These are phyloP conservation scores for Backusella australiensis DNA, from an alignment of 192 early-diverging fungal species.

Conservation along the genomic window DNA sequence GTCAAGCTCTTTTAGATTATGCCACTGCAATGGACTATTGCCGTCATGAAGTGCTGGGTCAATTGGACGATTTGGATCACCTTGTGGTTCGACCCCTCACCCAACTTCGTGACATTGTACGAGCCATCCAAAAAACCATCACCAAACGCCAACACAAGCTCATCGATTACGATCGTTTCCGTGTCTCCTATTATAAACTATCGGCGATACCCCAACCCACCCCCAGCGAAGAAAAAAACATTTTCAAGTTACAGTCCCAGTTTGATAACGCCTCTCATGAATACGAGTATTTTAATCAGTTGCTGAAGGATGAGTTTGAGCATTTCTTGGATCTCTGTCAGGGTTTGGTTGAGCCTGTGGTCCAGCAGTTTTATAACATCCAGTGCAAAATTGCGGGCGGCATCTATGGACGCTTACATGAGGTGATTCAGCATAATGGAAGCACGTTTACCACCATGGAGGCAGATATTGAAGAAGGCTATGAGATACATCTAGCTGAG, in stretches of 20 bases:
- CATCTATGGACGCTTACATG: slow-evolving; percentile 55
- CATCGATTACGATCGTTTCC: slow-evolving; percentile 87
- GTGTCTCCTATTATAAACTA: slow-evolving; percentile 69
- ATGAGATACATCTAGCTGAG: slow-evolving; percentile 14
- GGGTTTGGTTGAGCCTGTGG: slow-evolving; percentile 82
- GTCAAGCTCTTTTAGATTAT: slow-evolving; percentile 50
- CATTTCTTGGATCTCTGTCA: slow-evolving; percentile 66
- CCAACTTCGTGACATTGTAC: slow-evolving; percentile 70
- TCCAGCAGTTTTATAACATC: slow-evolving; percentile 78
- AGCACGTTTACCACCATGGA: slow-evolving; percentile 40
- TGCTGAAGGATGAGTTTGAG: slow-evolving; percentile 75
- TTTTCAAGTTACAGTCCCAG: slow-evolving; percentile 62
- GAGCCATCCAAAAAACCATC: slow-evolving; percentile 76
- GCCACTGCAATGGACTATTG: slow-evolving; percentile 40
- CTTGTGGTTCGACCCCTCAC: slow-evolving; percentile 67
- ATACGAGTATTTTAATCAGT: slow-evolving; percentile 78
- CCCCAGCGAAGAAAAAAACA: slow-evolving; percentile 59
- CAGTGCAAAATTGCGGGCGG: slow-evolving; percentile 71
- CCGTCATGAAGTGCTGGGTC: slow-evolving; percentile 51
- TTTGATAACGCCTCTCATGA: slow-evolving; percentile 79
- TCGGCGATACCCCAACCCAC: slow-evolving; percentile 60
- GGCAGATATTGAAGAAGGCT: slow-evolving; percentile 21
- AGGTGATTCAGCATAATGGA: slow-evolving; percentile 42
- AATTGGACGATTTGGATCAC: slow-evolving; percentile 71
- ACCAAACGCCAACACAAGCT: slow-evolving; percentile 90